Conservation (phyloP, 225 moss, liverwort and hornwort genomes). For the Takakia lepidozioides region DNA sequence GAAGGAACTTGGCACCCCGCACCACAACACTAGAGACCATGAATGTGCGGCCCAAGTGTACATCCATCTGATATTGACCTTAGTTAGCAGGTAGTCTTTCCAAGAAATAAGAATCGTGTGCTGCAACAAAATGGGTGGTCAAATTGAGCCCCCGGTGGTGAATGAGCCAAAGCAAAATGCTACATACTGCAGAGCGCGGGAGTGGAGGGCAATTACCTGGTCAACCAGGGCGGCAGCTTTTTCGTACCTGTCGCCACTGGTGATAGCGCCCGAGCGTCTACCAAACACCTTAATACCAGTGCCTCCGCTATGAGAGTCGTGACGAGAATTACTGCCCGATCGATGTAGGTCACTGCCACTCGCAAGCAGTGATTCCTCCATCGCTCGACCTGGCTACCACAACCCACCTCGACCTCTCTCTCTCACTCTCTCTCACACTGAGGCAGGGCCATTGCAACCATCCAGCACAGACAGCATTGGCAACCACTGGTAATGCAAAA, state of each 20-base stretch:
- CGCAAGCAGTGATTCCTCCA: slow-evolving; percentile 47
- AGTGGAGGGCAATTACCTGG: slow-evolving; percentile 28
- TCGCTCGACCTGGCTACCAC: too few relatives aligned
- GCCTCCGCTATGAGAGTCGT: not conserved
- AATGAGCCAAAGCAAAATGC: not conserved
- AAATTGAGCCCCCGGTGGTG: not conserved
- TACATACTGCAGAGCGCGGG: not conserved
- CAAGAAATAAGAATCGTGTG: too few relatives aligned
- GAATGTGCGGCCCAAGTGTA: not conserved
- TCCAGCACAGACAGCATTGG: too few relatives aligned
- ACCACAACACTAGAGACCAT: too few relatives aligned
- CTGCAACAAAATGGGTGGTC: not conserved
- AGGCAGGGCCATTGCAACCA: too few relatives aligned
- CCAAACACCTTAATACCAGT: slow-evolving; percentile 30
- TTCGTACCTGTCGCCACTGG: slow-evolving; percentile 52
- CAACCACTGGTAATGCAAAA: too few relatives aligned
- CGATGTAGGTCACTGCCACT: too few relatives aligned
- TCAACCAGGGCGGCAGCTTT: slow-evolving; percentile 99
- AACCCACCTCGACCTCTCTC: too few relatives aligned
- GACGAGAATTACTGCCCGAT: slow-evolving; percentile 18
- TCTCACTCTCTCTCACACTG: too few relatives aligned
- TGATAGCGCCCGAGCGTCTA: slow-evolving; percentile 47
- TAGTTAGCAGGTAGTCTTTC: not conserved
- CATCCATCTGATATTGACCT: not conserved
- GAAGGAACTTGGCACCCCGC: too few relatives aligned